These are phyloP conservation scores for Ceratobasidium sp. DNA, from an alignment of 1,284 basidiomycete genomes.

Conservation along the genomic window DNA sequence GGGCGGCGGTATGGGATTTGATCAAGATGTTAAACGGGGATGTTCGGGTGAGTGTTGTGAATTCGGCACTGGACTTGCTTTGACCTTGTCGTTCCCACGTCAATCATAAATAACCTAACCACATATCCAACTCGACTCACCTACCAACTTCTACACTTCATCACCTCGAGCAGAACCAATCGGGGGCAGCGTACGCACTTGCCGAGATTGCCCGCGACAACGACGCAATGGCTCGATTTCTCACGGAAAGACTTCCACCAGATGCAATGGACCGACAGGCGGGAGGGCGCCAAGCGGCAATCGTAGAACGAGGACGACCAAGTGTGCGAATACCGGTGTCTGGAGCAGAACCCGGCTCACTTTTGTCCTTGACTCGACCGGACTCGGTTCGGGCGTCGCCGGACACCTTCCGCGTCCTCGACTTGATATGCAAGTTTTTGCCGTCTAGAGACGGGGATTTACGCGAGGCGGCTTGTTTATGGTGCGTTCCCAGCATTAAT, in stretches of 20 bases:
- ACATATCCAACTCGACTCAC: neutral
- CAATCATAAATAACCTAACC: neutral
- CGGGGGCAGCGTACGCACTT: slow-evolving; percentile 16
- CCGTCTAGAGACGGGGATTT: slow-evolving; percentile 24
- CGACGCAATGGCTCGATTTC: neutral
- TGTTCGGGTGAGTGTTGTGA: slow-evolving; percentile 8
- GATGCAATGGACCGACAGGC: too few relatives aligned
- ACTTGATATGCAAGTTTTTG: slow-evolving; percentile 14
- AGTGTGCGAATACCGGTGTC: neutral
- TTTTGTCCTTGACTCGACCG: neutral
- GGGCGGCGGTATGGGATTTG: slow-evolving; percentile 18
- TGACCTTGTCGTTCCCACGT: neutral
- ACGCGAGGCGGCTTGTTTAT: slow-evolving; percentile 27
- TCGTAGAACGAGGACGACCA: neutral
- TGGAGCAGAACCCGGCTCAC: neutral
- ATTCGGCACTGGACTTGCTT: neutral
- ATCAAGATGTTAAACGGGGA: slow-evolving; percentile 20
- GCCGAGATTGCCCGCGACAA: slow-evolving; percentile 29
- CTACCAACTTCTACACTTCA: neutral
- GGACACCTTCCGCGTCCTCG: neutral
- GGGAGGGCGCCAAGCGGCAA: too few relatives aligned
- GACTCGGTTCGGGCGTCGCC: too few relatives aligned
- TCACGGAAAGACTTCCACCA: neutral
- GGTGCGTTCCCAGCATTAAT: neutral
- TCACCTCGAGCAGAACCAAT: slow-evolving; percentile 27